Evolutionary conservation across 306 rosid genomes (phyloP).

Genomic region (Delonix regia): DNA sequence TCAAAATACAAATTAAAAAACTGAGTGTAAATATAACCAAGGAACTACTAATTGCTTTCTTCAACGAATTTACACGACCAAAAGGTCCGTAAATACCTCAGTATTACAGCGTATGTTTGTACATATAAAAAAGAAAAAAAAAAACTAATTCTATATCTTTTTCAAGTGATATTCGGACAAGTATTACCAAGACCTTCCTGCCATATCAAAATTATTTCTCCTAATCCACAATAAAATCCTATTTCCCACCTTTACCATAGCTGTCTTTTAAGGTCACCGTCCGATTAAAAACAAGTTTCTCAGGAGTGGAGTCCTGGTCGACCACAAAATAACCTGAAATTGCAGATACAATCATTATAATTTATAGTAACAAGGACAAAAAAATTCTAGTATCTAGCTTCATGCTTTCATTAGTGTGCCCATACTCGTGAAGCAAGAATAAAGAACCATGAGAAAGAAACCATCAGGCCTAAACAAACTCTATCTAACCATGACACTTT

Average conservation of each 20-base stretch:
- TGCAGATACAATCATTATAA: constrained; percentile 27
- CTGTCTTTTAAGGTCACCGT: constrained; percentile 84
- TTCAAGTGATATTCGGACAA: constrained; percentile 10
- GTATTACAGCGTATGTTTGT: constrained; percentile 1
- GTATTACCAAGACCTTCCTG: constrained; percentile 16
- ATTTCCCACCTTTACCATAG: constrained; percentile 74
- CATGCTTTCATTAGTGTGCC: not conserved
- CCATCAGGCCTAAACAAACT: not conserved
- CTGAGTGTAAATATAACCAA: not conserved
- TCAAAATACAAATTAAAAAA: constrained; percentile 29
- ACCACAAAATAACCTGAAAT: constrained; percentile 88
- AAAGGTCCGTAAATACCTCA: not conserved
- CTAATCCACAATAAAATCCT: constrained; percentile 34
- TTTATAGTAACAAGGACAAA: not conserved
- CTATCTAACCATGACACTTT: not conserved
- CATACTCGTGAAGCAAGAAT: not conserved
- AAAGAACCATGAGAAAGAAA: not conserved
- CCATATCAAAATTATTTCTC: constrained; percentile 24
- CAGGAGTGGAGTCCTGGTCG: constrained; percentile 78
- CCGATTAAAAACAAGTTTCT: constrained; percentile 82
- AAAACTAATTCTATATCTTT: not conserved
- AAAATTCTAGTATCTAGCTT: not conserved
- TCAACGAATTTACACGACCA: constrained; percentile 29
- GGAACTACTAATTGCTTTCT: constrained; percentile 8
- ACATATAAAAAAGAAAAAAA: not conserved